Evolutionary conservation across 2,329 filamentous ascomycete species (phyloP), one percentile per base, ranked within the genome.

Genomic region (Penicillium oxalicum): DNA sequence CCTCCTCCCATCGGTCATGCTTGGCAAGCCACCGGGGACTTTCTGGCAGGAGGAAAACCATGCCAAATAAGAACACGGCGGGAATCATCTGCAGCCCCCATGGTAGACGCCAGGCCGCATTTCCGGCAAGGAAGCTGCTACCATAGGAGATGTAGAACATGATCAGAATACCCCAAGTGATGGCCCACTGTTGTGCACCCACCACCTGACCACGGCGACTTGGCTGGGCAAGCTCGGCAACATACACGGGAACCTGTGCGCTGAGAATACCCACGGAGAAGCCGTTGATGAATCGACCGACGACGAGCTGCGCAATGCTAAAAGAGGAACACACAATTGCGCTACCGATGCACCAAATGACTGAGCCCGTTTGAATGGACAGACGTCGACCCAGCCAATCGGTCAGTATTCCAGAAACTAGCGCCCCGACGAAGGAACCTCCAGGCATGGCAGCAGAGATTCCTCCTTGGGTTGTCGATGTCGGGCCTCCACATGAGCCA

Each of bases 361-460:
- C 48, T 26, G 73, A 70, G 40, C 77, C 79, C 47, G 77, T 64
- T 64, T 78, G 76, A 53, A 82, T 80, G 3, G 77, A 66, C 5
- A 58, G 68, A 58, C 77, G 77, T 41, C 79, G 75, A 45, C 79
- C 79, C 33, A 80, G 64, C 7, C 65, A 72, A 61, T 84, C 81
- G 18, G 79, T 77, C 28, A 84, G 61, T 57, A 74, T 78, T 37
- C 69, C 69, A 25, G 80, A 82, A 42, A 69, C 49, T 37, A 84
- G 66, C 49, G 80, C 78, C 45, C 80, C 86, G 8, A 84, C 66
- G 53, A 86, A 81, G 4, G 84, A 88, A 12, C 86, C 86, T 41
- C 80, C 84, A 12, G 86, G 81, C 85, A 89, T 88, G 2, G 84
- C 74, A 24, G 84, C 84, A 2, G 84, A 86, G 64, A 88, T 88